phyloP scores from a whole-genome alignment of 495 filamentous ascomycete genomes.

The Neurospora discreta region DNA sequence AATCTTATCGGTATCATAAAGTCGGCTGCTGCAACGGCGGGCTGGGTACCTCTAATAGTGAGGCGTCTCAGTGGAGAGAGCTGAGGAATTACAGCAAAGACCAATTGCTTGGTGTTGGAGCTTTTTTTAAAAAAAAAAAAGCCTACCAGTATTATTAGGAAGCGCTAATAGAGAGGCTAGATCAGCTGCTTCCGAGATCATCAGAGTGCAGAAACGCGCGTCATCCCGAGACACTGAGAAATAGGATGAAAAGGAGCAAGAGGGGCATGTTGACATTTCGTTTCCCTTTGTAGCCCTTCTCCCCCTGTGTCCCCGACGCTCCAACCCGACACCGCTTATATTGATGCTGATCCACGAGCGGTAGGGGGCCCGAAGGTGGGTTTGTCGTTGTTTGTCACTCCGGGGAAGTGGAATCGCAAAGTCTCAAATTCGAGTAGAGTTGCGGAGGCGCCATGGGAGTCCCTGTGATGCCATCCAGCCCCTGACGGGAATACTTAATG shows the following conservation, averaged over 20 bases:
- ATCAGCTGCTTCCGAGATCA: neutral
- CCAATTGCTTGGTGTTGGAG: neutral
- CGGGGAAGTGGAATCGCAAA: neutral
- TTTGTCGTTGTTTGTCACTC: neutral
- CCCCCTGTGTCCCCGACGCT: neutral
- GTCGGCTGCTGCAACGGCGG: neutral
- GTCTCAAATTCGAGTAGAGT: neutral
- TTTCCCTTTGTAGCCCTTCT: neutral
- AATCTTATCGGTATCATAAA: neutral
- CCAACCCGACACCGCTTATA: neutral
- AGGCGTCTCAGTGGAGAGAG: neutral
- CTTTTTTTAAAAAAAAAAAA: neutral
- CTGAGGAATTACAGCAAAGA: neutral
- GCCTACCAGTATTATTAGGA: neutral
- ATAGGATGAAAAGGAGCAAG: neutral
- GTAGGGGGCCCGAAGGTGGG: neutral
- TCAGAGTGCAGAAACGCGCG: neutral
- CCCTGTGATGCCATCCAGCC: neutral
- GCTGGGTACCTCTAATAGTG: neutral
- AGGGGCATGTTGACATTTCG: neutral
- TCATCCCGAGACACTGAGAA: neutral
- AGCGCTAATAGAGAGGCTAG: neutral
- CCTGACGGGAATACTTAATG: neutral
- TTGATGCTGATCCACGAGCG: neutral
- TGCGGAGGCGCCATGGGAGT: neutral